Evolutionary conservation across 1,284 basidiomycete species (phyloP).

Genomic region (Cutaneotrichosporon dermatis): DNA sequence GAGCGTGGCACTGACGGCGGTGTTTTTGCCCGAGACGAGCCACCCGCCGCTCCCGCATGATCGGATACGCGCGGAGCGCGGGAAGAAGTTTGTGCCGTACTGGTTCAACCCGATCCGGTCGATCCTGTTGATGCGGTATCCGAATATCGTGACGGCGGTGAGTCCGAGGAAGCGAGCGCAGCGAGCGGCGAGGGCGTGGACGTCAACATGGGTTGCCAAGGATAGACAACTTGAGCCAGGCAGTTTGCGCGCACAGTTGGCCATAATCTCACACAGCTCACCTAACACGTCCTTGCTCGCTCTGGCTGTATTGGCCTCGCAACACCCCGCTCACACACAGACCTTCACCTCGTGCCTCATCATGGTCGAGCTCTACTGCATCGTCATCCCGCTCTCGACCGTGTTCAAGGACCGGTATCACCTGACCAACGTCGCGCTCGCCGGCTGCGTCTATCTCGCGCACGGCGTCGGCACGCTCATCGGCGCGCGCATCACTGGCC

Average conservation of each 20-base stretch:
- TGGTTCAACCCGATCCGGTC: constrained; percentile 61
- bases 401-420: constrained; percentile 54
- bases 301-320: too few species aligned
- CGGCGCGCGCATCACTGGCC: constrained; percentile 56
- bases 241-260: too few species aligned
- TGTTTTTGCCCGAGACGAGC: constrained; percentile 67
- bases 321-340: too few species aligned
- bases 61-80: constrained; percentile 26
- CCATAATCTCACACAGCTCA: too few species aligned
- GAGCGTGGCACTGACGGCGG: constrained; percentile 52
- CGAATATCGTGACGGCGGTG: constrained; percentile 55
- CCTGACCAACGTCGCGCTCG: constrained; percentile 58
- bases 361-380: constrained; percentile 37
- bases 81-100: constrained; percentile 49
- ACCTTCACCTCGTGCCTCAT: constrained; percentile 26
- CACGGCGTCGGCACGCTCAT: constrained; percentile 60
- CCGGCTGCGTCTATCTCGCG: constrained; percentile 61
- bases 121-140: constrained; percentile 57
- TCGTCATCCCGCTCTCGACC: constrained; percentile 16
- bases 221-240: too few species aligned
- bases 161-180: constrained; percentile 32
- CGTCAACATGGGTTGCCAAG: too few species aligned
- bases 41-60: constrained; percentile 53
- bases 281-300: too few species aligned
- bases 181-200: neutral